phyloP scores from a whole-genome alignment of 192 early-diverging fungal species.

The Mortierella antarctica region DNA sequence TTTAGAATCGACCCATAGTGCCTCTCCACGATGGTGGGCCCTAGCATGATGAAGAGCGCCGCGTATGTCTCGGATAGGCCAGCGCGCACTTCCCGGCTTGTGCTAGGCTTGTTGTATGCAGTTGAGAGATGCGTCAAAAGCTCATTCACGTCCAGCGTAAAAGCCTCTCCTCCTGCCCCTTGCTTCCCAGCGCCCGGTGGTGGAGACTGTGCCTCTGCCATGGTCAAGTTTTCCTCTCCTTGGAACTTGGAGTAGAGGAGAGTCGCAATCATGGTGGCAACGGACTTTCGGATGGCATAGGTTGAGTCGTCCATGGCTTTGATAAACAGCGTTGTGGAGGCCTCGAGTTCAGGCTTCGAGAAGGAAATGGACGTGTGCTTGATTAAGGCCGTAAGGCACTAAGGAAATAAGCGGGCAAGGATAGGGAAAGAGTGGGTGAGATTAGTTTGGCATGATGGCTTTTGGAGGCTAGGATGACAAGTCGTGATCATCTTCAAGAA shows the following conservation, averaged over 20 bases:
- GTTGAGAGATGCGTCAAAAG: constrained; percentile 74
- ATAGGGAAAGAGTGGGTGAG: neutral
- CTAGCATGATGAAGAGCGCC: constrained; percentile 75
- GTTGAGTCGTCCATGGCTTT: constrained; percentile 56
- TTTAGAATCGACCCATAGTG: constrained; percentile 79
- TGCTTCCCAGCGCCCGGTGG: constrained; percentile 31
- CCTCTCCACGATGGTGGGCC: constrained; percentile 73
- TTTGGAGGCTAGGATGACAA: neutral
- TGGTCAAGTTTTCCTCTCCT: constrained; percentile 51
- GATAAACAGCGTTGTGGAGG: constrained; percentile 39
- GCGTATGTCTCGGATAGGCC: constrained; percentile 87
- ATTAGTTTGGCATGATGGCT: neutral
- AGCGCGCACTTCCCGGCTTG: constrained; percentile 75
- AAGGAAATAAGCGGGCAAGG: neutral
- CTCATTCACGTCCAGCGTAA: constrained; percentile 69
- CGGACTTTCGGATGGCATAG: constrained; percentile 51
- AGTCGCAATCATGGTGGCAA: constrained; percentile 50
- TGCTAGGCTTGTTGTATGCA: constrained; percentile 68
- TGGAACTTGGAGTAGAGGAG: constrained; percentile 53
- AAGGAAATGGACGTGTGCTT: constrained; percentile 54
- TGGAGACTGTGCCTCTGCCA: constrained; percentile 38
- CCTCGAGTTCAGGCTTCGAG: constrained; percentile 43
- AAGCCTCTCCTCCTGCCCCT: constrained; percentile 12
- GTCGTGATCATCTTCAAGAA: neutral
- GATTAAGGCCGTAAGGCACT: constrained; percentile 66